Evolutionary conservation across 2,329 filamentous ascomycete species (phyloP), one percentile per base, ranked within the genome.

Genomic region (Trichophyton equinum): DNA sequence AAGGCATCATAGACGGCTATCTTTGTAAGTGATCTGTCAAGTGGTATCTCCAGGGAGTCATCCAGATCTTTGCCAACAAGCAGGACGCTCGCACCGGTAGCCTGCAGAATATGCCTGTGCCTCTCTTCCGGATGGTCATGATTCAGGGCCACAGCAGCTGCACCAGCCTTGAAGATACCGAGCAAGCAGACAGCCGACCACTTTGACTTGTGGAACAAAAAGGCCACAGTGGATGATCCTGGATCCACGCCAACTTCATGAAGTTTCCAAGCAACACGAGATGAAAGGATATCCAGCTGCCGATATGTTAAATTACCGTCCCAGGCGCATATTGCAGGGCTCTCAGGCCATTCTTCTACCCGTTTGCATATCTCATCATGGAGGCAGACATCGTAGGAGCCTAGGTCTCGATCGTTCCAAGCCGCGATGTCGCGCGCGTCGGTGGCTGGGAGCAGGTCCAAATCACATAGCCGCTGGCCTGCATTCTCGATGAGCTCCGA

Each of bases 281-380:
- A 75, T 46, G 69, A 73, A 62, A 77, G 67, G 4, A 64, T 63
- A 18, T 76, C 72, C 47, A 77, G 63, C 60, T 75, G 68, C 6
- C 51, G 61, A 59, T 70, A 77, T 0, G 72, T 74, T 46, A 77
- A 66, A 9, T 61, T 69, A 22, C 75, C 75, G 56, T 70, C 68
- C 66, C 67, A 69, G 15, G 66, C 62, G 46, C 60, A 59, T 4
- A 70, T 59, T 3, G 68, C 68, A 18, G 62, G 57, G 15, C 61
- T 61, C 47, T 65, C 60, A 30, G 67, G 65, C 5, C 30, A 58
- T 18, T 62, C 64, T 33, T 59, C 64, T 0, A 62, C 66, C 59
- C 67, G 68, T 7, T 69, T 65, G 2, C 65, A 64, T 3, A 74
- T 53, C 11, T 69, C 60, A 5, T 70, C 66, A 27, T 72, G 70